Percentiles rank a stretch among this genome's conserved stretches.
phyloP scores from a whole-genome alignment of 1,139 yeast genomes.

The Geotrichum klebahnii region DNA sequence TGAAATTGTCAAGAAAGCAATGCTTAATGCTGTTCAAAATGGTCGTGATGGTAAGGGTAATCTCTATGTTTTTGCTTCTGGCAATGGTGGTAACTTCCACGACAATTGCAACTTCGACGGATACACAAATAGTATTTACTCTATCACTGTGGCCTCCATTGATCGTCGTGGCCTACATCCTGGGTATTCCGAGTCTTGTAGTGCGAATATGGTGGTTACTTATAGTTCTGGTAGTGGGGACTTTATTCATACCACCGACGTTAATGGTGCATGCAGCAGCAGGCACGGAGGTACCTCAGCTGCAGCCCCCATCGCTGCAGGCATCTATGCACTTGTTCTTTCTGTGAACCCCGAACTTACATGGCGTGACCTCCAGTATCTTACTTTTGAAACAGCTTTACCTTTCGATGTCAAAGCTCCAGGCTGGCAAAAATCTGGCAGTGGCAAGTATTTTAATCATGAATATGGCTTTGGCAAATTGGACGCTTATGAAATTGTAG shows the following conservation, averaged over 20 bases:
- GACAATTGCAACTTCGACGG: conserved; percentile 98
- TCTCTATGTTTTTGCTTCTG: conserved; percentile 90
- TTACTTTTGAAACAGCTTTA: conserved; percentile 67
- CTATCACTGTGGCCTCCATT: conserved; percentile 92
- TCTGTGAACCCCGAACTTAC: conserved; percentile 81
- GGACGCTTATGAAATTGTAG: conserved; percentile 75
- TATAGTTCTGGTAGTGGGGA: conserved; percentile 90
- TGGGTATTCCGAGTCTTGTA: conserved; percentile 82
- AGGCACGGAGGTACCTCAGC: conserved; percentile 97
- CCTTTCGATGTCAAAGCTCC: conserved; percentile 66
- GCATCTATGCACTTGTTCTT: conserved; percentile 76
- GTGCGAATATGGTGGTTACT: conserved; percentile 95
- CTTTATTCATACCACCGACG: conserved; percentile 87
- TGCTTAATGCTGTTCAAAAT: conserved; percentile 75
- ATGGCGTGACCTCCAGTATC: conserved; percentile 94
- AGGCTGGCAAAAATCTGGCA: conserved; percentile 56
- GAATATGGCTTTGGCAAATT: conserved; percentile 89
- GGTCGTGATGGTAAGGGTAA: conserved; percentile 85
- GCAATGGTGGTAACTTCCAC: conserved; percentile 79
- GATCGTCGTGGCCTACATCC: conserved; percentile 86
- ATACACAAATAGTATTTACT: conserved; percentile 90
- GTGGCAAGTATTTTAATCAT: conserved; percentile 70
- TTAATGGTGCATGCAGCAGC: conserved; percentile 61
- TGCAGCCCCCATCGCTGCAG: conserved; percentile 98
- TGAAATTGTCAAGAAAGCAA: conserved; percentile 68